Conservation (phyloP, 2,329 filamentous ascomycete genomes). For the Torrubiellomyces zombiae region DNA sequence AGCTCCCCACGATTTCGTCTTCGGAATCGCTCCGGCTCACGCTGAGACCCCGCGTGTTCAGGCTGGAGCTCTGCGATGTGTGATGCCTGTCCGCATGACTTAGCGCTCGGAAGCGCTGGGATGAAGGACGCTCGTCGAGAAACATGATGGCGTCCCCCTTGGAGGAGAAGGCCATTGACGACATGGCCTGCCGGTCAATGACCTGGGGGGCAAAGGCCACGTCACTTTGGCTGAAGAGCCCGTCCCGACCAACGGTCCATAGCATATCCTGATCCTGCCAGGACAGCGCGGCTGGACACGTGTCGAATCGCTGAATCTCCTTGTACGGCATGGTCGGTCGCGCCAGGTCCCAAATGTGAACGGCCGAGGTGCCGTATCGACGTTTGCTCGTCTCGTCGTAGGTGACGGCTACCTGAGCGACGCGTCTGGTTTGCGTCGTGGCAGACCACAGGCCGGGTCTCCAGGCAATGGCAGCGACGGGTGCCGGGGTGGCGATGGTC, state of each 20-base stretch:
- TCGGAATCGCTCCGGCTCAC: conserved; percentile 48
- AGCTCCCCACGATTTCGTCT: conserved; percentile 44
- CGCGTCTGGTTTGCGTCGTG: conserved; percentile 39
- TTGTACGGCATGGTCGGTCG: conserved; percentile 51
- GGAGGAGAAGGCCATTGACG: conserved; percentile 43
- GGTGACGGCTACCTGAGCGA: conserved; percentile 44
- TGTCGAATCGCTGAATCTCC: conserved; percentile 43
- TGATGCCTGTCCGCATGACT: conserved; percentile 18
- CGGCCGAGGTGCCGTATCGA: conserved; percentile 36
- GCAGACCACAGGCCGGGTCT: conserved; percentile 50
- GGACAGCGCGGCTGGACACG: conserved; percentile 37
- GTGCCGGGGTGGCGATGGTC: conserved; percentile 42
- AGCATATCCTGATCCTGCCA: conserved; percentile 51
- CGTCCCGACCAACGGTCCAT: conserved; percentile 49
- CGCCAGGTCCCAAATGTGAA: conserved; percentile 55
- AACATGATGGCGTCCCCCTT: conserved; percentile 43
- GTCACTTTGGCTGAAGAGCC: conserved; percentile 47
- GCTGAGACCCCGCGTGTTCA: conserved; percentile 32
- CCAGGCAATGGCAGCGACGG: conserved; percentile 44
- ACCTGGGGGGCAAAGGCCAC: conserved; percentile 45
- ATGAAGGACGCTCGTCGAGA: conserved; percentile 37
- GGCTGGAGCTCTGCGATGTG: conserved; percentile 30
- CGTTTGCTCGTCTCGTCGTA: conserved; percentile 41
- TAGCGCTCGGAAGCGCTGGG: conserved; percentile 17
- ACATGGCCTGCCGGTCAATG: conserved; percentile 45